These are phyloP conservation scores for Tricladium varicosporioides DNA, from an alignment of 2,329 filamentous ascomycete genomes.

Conservation along the genomic window DNA sequence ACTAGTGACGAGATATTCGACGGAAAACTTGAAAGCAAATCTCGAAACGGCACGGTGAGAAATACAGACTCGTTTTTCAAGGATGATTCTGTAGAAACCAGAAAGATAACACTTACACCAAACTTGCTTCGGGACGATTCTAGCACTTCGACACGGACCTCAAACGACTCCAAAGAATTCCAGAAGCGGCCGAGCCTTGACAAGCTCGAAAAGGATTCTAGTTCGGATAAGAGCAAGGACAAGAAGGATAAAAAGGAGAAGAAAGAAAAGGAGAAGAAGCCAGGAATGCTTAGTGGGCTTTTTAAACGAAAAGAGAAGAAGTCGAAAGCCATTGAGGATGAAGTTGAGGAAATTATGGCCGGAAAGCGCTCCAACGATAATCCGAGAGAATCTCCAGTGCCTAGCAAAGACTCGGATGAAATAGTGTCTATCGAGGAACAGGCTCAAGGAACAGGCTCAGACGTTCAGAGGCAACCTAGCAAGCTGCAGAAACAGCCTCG, in stretches of 20 bases:
- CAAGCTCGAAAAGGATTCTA: slow-evolving; percentile 66
- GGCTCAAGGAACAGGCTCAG: slow-evolving; percentile 21
- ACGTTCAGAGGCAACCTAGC: slow-evolving; percentile 55
- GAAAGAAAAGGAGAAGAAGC: slow-evolving; percentile 51
- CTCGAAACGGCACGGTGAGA: slow-evolving; percentile 80
- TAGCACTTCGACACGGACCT: slow-evolving; percentile 40
- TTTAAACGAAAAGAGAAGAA: slow-evolving; percentile 47
- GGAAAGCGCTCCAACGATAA: slow-evolving; percentile 44
- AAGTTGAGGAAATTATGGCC: slow-evolving; percentile 36
- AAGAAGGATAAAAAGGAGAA: slow-evolving; percentile 62
- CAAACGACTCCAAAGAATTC: slow-evolving; percentile 45
- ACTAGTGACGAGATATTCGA: slow-evolving; percentile 69
- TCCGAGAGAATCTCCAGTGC: slow-evolving; percentile 28
- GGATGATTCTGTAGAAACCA: slow-evolving; percentile 90
- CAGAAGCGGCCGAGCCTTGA: slow-evolving; percentile 70
- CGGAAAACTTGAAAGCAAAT: slow-evolving; percentile 55
- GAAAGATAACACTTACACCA: slow-evolving; percentile 95
- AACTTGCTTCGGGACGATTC: slow-evolving; percentile 84
- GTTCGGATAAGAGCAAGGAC: slow-evolving; percentile 66
- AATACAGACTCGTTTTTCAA: slow-evolving; percentile 98
- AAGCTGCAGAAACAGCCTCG: slow-evolving; percentile 67
- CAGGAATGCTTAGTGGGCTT: slow-evolving; percentile 65
- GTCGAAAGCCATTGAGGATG: slow-evolving; percentile 53
- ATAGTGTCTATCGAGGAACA: slow-evolving; percentile 24
- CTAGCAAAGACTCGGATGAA: slow-evolving; percentile 35